phyloP scores from a whole-genome alignment of 2,329 filamentous ascomycete species.

The Ophiostoma novo-ulmi region DNA sequence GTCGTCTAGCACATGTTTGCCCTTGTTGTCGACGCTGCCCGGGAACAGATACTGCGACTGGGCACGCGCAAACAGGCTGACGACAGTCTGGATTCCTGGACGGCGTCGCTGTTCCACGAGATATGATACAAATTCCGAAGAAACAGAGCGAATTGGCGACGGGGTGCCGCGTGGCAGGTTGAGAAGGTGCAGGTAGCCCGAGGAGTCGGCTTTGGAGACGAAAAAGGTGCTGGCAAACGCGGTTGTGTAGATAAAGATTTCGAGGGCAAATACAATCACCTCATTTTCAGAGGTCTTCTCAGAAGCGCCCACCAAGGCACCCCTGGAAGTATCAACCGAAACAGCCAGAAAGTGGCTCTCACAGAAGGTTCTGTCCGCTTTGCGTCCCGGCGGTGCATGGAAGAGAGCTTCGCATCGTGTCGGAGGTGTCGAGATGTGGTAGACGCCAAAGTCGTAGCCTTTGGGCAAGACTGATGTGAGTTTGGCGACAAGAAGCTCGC shows the following conservation, averaged over 20 bases:
- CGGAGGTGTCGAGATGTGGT: conserved; percentile 84
- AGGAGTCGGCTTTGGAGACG: conserved; percentile 95
- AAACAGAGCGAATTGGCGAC: conserved; percentile 70
- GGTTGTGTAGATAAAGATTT: conserved; percentile 83
- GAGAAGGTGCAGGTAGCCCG: conserved; percentile 71
- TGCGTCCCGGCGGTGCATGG: conserved; percentile 66
- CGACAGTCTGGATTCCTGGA: conserved; percentile 60
- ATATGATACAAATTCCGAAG: conserved; percentile 69
- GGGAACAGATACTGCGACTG: conserved; percentile 95
- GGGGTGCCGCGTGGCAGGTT: conserved; percentile 56
- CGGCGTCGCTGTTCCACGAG: conserved; percentile 64
- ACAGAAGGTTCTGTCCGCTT: conserved; percentile 73
- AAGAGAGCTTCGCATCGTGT: conserved; percentile 70
- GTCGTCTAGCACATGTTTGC: conserved; percentile 90
- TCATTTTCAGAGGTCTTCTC: conserved; percentile 30
- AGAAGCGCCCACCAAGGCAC: neutral
- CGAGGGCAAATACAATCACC: conserved; percentile 75
- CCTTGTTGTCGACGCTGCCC: conserved; percentile 74
- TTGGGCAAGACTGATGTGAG: conserved; percentile 51
- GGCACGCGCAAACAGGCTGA: conserved; percentile 87
- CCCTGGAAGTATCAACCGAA: conserved; percentile 39
- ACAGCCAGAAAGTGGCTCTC: conserved; percentile 71
- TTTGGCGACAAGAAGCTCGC: conserved; percentile 34
- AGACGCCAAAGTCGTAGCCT: conserved; percentile 58
- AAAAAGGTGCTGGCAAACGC: conserved; percentile 79